These are phyloP conservation scores for Ophiostoma triangulosporum DNA, from an alignment of 2,329 filamentous ascomycete species.

Conservation along the genomic window DNA sequence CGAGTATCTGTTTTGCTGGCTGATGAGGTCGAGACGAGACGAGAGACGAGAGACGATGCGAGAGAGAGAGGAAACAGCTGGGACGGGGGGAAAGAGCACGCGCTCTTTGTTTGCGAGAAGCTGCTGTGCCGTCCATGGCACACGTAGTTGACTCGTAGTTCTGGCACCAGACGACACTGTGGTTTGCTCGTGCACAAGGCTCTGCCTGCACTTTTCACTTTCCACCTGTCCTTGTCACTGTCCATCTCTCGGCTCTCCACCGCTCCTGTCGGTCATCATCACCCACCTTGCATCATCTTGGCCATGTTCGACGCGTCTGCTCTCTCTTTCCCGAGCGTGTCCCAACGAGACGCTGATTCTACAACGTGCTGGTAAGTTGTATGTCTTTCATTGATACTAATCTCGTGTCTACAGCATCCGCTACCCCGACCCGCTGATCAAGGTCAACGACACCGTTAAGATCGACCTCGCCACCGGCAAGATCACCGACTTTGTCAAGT, in stretches of 20 bases:
- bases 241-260: background rate
- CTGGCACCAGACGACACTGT: background rate
- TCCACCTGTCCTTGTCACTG: background rate
- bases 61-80: background rate
- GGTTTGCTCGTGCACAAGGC: background rate
- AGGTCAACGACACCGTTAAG: conserved; percentile 99
- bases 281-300: background rate
- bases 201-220: background rate
- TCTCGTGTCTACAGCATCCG: conserved; percentile 58
- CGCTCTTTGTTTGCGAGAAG: background rate
- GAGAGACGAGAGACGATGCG: background rate
- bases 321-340: conserved; percentile 16
- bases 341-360: conserved; percentile 11
- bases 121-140: background rate
- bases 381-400: conserved; percentile 27
- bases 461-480: conserved; percentile 94
- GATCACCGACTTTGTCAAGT: conserved; percentile 95
- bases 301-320: background rate
- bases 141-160: background rate
- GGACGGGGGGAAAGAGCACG: background rate
- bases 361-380: conserved; percentile 36
- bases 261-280: background rate
- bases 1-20: background rate
- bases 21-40: background rate
- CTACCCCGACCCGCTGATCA: conserved; percentile 95